Percentiles rank a stretch among this genome's conserved stretches.
Conservation (phyloP, 257 asterid species). For the Lavandula angustifolia region DNA sequence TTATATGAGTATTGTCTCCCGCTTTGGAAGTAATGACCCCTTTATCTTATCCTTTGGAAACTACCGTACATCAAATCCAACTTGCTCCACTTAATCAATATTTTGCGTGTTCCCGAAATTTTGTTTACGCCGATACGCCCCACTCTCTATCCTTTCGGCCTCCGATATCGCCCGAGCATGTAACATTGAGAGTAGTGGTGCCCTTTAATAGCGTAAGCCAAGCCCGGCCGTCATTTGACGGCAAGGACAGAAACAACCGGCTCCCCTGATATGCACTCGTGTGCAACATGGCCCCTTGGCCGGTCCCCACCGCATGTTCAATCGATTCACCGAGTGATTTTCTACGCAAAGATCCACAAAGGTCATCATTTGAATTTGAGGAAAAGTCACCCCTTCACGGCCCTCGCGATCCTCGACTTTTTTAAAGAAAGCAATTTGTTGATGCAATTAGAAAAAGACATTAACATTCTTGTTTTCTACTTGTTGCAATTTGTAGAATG, state of each 20-base stretch:
- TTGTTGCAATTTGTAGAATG: conserved; percentile 4
- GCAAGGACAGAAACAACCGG: conserved; percentile 73
- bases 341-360: conserved; percentile 82
- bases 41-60: background rate
- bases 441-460: background rate
- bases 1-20: background rate
- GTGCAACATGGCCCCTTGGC: conserved; percentile 99
- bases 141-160: conserved; percentile 96
- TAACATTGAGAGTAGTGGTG: conserved; percentile 73
- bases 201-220: conserved; percentile 90
- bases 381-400: conserved; percentile 82
- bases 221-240: conserved; percentile 97
- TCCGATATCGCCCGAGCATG: conserved; percentile 85
- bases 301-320: conserved; percentile 94
- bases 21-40: background rate
- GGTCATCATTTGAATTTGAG: conserved; percentile 98
- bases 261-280: conserved; percentile 90
- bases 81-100: background rate
- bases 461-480: background rate
- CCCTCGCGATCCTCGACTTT: conserved; percentile 51
- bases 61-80: background rate
- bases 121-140: conserved; percentile 94
- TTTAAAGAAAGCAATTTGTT: background rate
- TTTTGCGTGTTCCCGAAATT: conserved; percentile 79
- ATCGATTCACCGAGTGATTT: conserved; percentile 78